Evolutionary conservation across 768 basidiomycete species (phyloP).

Genomic region (Dioszegia crocea): DNA sequence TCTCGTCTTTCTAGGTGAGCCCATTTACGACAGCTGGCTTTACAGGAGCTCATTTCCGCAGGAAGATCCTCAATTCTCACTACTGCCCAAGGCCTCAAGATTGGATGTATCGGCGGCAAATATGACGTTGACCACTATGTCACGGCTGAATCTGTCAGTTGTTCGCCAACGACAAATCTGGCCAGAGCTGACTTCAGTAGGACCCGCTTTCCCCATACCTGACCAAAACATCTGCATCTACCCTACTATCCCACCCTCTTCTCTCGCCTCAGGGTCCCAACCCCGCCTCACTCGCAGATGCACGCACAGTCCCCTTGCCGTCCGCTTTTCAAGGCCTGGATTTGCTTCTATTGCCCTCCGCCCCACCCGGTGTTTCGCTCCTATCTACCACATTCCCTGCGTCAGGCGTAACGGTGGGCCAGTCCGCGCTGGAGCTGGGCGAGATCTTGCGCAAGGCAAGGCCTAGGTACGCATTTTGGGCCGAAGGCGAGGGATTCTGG

Average conservation of each 20-base stretch:
- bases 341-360: conserved; percentile 69
- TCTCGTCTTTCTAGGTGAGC: conserved; percentile 78
- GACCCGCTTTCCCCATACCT: conserved; percentile 25
- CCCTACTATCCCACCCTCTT: conserved; percentile 50
- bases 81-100: conserved; percentile 72
- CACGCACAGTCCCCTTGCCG: conserved; percentile 62
- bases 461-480: conserved; percentile 83
- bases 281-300: conserved; percentile 60
- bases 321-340: conserved; percentile 60
- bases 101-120: conserved; percentile 75
- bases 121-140: conserved; percentile 55
- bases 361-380: conserved; percentile 58
- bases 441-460: conserved; percentile 54
- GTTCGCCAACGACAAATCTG: neutral
- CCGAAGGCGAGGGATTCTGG: conserved; percentile 76
- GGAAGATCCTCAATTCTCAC: conserved; percentile 77
- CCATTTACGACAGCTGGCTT: too few species aligned
- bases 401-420: conserved; percentile 58
- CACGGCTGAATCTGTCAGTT: conserved; percentile 4
- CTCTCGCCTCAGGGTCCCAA: conserved; percentile 11
- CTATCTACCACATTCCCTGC: conserved; percentile 53
- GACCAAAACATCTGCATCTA: conserved; percentile 16
- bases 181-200: conserved; percentile 5
- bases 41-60: too few species aligned
- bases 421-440: conserved; percentile 53